Base-by-base conservation (phyloP, 2,329 filamentous ascomycete species). In the Neoscytalidium dimidiatum region DNA sequence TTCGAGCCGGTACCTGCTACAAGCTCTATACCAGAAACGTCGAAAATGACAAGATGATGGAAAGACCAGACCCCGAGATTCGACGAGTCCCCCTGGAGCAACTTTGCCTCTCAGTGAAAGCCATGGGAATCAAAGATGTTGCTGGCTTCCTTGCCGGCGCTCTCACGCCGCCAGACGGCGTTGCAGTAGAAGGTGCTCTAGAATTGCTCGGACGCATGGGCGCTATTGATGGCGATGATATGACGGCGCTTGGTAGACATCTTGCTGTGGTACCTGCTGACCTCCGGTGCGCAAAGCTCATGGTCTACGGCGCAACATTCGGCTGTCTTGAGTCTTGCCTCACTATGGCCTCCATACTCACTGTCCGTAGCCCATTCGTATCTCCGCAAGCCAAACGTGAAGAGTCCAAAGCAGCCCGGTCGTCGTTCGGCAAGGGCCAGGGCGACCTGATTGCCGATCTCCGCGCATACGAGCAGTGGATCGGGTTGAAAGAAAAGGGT, bases 251-350 rank as follows among this genome's bases (percentile, higher is more conserved):
- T 52, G 95, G 95, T 43, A 89, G 91, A 62, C 95, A 98, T 79
- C 83, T 99, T n/a, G 91, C 94, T 19, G 92, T 96, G 87, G 93
- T 99, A 58, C 95, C 95, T 1, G 92, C 94, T 0, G 95, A 99
- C 73, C 84, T 99, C 53, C 88, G 94, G 29, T 96, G 93, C 75
- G 92, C 92, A 51, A 99, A 99, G 78, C 84, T 99, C 35, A 92
- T 99, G 85, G 92, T 99, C 3, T 97, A 96, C 73, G 95, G 95
- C 5, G 90, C 92, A 17, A 93, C 96, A 65, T 98, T 99, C 73
- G 92, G 92, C 35, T 98, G 94, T 73, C 84, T 98, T 6, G 92
- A 97, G 71, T 88, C 94, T 61, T 93, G 90, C 69, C 85, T 98
- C 64, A 93, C 91, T 2, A 94, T 98, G 67, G 92, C 95, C 1